Percentiles rank a stretch among this genome's conserved stretches.
phyloP scores from a whole-genome alignment of 2,329 filamentous ascomycete species.

The Camptophora hylomeconis region DNA sequence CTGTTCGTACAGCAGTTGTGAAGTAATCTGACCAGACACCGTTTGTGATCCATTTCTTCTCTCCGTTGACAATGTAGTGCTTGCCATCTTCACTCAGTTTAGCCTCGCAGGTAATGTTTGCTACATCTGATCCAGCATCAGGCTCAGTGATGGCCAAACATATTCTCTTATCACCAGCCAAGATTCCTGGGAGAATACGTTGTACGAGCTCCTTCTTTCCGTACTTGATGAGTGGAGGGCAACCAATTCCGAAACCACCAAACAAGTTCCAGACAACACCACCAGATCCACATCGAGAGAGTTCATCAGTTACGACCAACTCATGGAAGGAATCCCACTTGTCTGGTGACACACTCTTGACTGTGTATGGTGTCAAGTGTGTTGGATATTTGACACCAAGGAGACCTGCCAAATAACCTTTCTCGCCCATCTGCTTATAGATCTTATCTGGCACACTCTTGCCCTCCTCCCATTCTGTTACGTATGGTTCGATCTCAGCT shows the following conservation, averaged over 20 bases:
- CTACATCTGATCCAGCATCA: slow-evolving; percentile 88
- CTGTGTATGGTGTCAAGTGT: slow-evolving; percentile 55
- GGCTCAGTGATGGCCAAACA: slow-evolving; percentile 96
- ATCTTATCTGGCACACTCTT: slow-evolving; percentile 78
- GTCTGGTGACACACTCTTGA: slow-evolving; percentile 69
- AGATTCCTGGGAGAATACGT: slow-evolving; percentile 74
- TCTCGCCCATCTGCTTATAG: slow-evolving; percentile 89
- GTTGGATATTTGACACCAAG: slow-evolving; percentile 67
- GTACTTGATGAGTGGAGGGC: slow-evolving; percentile 83
- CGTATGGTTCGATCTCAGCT: slow-evolving; percentile 73
- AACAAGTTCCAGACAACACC: slow-evolving; percentile 96
- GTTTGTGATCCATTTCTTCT: slow-evolving; percentile 99
- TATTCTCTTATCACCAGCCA: slow-evolving; percentile 90
- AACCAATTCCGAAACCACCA: slow-evolving; percentile 91
- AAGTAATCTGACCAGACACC: slow-evolving; percentile 96
- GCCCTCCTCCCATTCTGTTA: slow-evolving; percentile 93
- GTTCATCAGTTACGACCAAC: slow-evolving; percentile 85
- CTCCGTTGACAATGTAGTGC: slow-evolving; percentile 97
- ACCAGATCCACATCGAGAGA: slow-evolving; percentile 76
- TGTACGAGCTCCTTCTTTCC: slow-evolving; percentile 75
- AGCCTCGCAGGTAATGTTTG: slow-evolving; percentile 88
- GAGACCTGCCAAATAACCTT: slow-evolving; percentile 82
- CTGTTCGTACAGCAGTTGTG: slow-evolving; percentile 88
- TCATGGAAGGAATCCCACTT: slow-evolving; percentile 99
- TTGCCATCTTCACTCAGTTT: slow-evolving; percentile 92